These are phyloP conservation scores for Capsella bursapastoris DNA, from an alignment of 345 rosid genomes.

Conservation along the genomic window DNA sequence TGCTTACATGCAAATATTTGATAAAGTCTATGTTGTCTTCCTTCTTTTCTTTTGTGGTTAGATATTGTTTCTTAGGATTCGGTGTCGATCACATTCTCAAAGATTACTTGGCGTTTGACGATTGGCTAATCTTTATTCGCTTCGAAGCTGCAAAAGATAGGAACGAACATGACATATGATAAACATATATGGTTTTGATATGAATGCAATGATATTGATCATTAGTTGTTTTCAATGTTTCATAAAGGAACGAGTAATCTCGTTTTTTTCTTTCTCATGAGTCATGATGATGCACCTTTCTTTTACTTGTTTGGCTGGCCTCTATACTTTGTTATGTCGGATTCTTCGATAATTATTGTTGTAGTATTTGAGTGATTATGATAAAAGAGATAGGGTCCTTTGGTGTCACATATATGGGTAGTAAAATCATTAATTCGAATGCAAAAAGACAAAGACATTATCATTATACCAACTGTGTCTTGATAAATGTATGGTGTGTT, in stretches of 20 bases:
- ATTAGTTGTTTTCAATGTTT: conserved; percentile 10
- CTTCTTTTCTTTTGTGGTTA: neutral
- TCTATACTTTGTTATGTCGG: too few relatives aligned
- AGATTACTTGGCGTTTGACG: conserved; percentile 23
- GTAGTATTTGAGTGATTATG: conserved; percentile 29
- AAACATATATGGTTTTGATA: conserved; percentile 1
- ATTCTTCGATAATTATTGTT: too few relatives aligned
- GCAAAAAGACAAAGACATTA: conserved; percentile 36
- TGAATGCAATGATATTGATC: neutral
- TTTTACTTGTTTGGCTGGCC: neutral
- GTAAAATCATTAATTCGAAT: conserved; percentile 23
- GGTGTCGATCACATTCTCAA: conserved; percentile 20
- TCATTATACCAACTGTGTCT: conserved; percentile 38
- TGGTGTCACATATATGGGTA: conserved; percentile 25
- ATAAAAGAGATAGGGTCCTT: conserved; percentile 25
- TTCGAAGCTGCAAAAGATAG: conserved; percentile 6
- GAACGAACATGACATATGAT: conserved; percentile 10
- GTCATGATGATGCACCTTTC: conserved; percentile 1
- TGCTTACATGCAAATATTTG: conserved; percentile 26
- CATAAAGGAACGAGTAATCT: conserved; percentile 3
- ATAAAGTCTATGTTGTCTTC: conserved; percentile 25
- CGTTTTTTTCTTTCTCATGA: conserved; percentile 8
- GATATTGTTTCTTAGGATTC: conserved; percentile 33
- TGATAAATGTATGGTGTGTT: conserved; percentile 31
- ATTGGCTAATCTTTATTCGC: conserved; percentile 20